A percentile compares a stretch with the other conserved stretches of the same genome.
phyloP scores from a whole-genome alignment of 805 yeast species.

The Candida anglica region DNA sequence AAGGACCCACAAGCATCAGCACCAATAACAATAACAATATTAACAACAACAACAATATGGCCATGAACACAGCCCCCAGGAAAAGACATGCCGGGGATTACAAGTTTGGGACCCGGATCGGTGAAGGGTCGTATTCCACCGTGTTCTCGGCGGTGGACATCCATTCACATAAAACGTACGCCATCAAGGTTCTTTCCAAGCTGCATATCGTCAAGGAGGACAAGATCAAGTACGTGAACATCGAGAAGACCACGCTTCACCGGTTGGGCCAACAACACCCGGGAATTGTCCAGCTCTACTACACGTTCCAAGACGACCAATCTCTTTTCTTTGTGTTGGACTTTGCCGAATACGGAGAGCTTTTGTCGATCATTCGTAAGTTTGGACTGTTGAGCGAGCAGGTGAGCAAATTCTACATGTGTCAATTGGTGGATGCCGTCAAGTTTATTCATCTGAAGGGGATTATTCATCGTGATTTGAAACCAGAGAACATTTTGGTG shows the following conservation, averaged over 20 bases:
- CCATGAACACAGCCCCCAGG: neutral
- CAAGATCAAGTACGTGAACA: slow-evolving; percentile 92
- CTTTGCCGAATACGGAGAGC: slow-evolving; percentile 93
- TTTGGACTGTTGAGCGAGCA: slow-evolving; percentile 73
- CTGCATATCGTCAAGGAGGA: slow-evolving; percentile 91
- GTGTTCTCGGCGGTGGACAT: slow-evolving; percentile 84
- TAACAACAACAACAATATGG: neutral
- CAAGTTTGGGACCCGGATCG: slow-evolving; percentile 81
- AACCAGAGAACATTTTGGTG: slow-evolving; percentile 88
- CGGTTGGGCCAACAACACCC: slow-evolving; percentile 84
- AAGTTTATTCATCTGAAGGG: slow-evolving; percentile 86
- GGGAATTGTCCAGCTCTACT: slow-evolving; percentile 86
- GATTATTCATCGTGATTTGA: slow-evolving; percentile 88
- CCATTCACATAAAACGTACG: slow-evolving; percentile 72
- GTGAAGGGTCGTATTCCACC: slow-evolving; percentile 95
- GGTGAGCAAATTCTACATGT: slow-evolving; percentile 75
- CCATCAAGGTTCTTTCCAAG: slow-evolving; percentile 88
- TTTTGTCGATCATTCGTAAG: slow-evolving; percentile 72
- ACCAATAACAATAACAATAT: too few species aligned
- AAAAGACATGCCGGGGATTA: slow-evolving; percentile 75
- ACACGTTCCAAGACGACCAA: slow-evolving; percentile 90
- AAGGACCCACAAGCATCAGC: neutral
- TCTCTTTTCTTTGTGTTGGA: slow-evolving; percentile 89
- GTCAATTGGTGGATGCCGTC: slow-evolving; percentile 87
- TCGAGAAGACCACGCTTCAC: slow-evolving; percentile 87